Base-by-base conservation (phyloP, 2,329 filamentous ascomycete species). In the Colletotrichum liaoningense region DNA sequence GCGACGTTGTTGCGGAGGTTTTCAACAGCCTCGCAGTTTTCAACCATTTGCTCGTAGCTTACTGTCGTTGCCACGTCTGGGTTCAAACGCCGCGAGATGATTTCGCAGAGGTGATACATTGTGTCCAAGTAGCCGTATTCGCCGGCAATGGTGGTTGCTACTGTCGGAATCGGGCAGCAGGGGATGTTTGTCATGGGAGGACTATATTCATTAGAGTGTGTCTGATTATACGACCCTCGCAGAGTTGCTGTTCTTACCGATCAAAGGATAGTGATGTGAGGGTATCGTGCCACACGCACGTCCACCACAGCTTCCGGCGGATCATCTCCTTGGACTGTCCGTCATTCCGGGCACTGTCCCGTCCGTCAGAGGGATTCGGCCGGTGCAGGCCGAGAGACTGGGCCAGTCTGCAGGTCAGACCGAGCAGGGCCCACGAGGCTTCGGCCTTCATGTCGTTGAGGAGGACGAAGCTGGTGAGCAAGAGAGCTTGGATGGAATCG, bases 401-500 rank as follows among this genome's bases (percentile, higher is more conserved):
- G 0, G 91, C 91, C n/a, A 93, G 84, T 30, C 91, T 87, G 74
- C 90, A 92, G 0, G 90, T 92, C 57, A 92, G 85, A 0, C 90
- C 91, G 63, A 91, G 86, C 66, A 93, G 79, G 0, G 90, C 90
- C 91, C 91, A 93, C 0, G 91, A 92, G 0, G 90, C 91, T 77
- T 93, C 91, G 1, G 91, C 90, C 77, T 92, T 92, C 91, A 93
- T 93, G 72, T 93, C 91, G 76, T 93, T 93, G 30, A 92, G 83
- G 2, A 93, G 83, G 2, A 91, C 90, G 74, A 92, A 92, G 35
- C 89, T 88, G 4, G 89, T 90, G 56, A 93, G 85, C 1, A 93
- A 83, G 54, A 93, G 81, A 1, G 90, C 90, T 78, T 93, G 91
- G 30, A 93, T 90, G 5, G 90, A 91, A 78, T 93, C 90, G 52